phyloP scores from a whole-genome alignment of 139 green algal species.

The Chlorella sp. region DNA sequence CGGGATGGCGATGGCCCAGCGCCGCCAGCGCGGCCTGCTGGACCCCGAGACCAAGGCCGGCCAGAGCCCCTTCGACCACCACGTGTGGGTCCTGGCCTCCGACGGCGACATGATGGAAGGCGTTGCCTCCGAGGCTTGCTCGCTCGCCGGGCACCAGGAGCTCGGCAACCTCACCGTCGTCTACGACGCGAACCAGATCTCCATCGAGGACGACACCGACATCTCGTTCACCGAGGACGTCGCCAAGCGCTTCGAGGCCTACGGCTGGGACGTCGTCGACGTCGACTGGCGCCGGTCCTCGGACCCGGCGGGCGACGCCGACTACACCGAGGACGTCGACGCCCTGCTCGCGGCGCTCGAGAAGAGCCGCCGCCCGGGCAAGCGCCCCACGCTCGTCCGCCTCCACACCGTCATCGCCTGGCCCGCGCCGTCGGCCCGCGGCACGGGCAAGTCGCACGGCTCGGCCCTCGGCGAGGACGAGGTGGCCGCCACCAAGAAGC shows the following conservation, averaged over 20 bases:
- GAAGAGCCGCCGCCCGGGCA: conserved; percentile 79
- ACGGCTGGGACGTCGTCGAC: conserved; percentile 5
- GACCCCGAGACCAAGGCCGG: conserved; percentile 92
- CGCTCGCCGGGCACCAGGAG: conserved; percentile 95
- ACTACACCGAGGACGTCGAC: conserved; percentile 95
- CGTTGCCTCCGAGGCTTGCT: conserved; percentile 93
- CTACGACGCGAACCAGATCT: conserved; percentile 96
- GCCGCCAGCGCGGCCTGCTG: conserved; percentile 92
- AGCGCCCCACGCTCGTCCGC: conserved; percentile 97
- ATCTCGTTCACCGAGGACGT: conserved; percentile 99
- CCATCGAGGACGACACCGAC: conserved; percentile 88
- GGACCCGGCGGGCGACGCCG: too few relatives aligned
- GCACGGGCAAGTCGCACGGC: conserved; percentile 95
- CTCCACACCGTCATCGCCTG: conserved; percentile 93
- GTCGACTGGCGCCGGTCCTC: too few relatives aligned
- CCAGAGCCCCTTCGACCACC: conserved; percentile 94
- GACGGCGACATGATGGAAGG: conserved; percentile 99
- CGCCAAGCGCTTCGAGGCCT: conserved; percentile 74
- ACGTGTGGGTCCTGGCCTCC: too few relatives aligned
- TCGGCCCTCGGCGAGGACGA: conserved; percentile 91
- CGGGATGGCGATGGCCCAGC: conserved; percentile 88
- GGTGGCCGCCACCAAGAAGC: conserved; percentile 86
- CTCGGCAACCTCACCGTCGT: conserved; percentile 98
- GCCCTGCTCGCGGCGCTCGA: conserved; percentile 77
- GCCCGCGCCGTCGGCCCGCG: conserved; percentile 97